Evolutionary conservation across 2,329 filamentous ascomycete species (phyloP).

Genomic region (Aspergillus ibericus): DNA sequence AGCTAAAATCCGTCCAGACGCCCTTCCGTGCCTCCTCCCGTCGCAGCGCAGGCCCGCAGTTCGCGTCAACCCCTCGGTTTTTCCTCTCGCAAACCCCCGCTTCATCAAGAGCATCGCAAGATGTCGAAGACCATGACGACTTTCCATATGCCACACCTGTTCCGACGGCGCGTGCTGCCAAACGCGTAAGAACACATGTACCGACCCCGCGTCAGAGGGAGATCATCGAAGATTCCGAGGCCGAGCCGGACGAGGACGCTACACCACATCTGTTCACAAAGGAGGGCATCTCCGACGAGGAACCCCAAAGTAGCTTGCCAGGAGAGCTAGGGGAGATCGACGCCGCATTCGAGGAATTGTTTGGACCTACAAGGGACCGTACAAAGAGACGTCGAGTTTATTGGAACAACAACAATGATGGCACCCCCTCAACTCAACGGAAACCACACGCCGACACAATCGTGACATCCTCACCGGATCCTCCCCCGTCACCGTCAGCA

Average conservation of each 20-base stretch:
- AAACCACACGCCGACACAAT: slow-evolving; percentile 18
- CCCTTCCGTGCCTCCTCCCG: slow-evolving; percentile 31
- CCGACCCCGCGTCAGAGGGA: slow-evolving; percentile 8
- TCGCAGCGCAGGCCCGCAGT: slow-evolving; percentile 29
- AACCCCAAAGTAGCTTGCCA: slow-evolving; percentile 19
- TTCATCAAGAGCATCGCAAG: neutral
- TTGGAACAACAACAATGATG: neutral
- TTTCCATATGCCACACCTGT: slow-evolving; percentile 16
- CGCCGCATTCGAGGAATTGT: slow-evolving; percentile 32
- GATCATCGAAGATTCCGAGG: slow-evolving; percentile 31
- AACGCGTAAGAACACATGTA: neutral
- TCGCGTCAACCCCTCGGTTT: slow-evolving; percentile 36
- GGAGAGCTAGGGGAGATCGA: slow-evolving; percentile 16
- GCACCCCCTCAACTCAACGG: slow-evolving; percentile 2
- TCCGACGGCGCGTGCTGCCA: neutral
- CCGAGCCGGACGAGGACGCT: slow-evolving; percentile 9
- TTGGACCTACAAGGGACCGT: slow-evolving; percentile 25
- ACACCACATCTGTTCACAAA: neutral
- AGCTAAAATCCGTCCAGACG: slow-evolving; percentile 17
- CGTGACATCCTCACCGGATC: slow-evolving; percentile 21
- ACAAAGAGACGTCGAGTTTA: slow-evolving; percentile 37
- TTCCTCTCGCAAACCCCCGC: slow-evolving; percentile 28
- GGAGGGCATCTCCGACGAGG: slow-evolving; percentile 8
- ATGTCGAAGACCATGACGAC: slow-evolving; percentile 24
- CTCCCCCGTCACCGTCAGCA: neutral